phyloP scores from a whole-genome alignment of 1,139 yeast species.

The Scheffersomyces quercinus region DNA sequence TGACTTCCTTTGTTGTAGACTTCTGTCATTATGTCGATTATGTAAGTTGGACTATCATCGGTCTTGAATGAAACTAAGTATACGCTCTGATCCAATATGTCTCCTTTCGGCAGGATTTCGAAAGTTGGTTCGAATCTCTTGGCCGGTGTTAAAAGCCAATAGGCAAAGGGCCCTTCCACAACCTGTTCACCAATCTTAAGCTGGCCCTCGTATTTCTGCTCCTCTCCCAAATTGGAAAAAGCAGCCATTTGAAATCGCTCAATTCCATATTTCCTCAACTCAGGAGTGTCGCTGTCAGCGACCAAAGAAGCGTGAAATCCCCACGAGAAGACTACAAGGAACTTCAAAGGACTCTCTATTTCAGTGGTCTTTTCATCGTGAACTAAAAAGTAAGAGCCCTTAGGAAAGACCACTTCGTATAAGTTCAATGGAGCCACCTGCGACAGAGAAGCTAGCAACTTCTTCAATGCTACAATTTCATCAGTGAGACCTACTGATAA shows the following conservation, averaged over 20 bases:
- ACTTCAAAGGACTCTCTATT: conserved; percentile 31
- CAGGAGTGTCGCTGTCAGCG: conserved; percentile 74
- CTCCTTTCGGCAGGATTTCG: conserved; percentile 70
- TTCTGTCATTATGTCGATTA: conserved; percentile 58
- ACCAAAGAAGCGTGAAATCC: conserved; percentile 85
- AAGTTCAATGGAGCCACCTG: conserved; percentile 45
- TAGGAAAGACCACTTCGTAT: conserved; percentile 57
- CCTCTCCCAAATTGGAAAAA: conserved; percentile 43
- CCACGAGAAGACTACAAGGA: conserved; percentile 78
- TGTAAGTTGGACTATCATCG: conserved; percentile 25
- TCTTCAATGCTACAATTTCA: conserved; percentile 41
- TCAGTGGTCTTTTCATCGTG: conserved; percentile 19
- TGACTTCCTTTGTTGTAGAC: conserved; percentile 64
- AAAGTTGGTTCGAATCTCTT: conserved; percentile 68
- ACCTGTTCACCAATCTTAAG: conserved; percentile 15
- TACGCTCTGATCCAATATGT: conserved; percentile 49
- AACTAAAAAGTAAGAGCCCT: conserved; percentile 32
- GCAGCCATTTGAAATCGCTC: conserved; percentile 76
- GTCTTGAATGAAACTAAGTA: conserved; percentile 57
- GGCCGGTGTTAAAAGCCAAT: conserved; percentile 65
- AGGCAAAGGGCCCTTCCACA: conserved; percentile 53
- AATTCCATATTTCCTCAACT: conserved; percentile 61
- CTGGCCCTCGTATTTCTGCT: conserved; percentile 53
- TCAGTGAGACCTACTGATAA: conserved; percentile 53
- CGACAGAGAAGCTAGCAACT: conserved; percentile 33